Base-by-base conservation (phyloP, 371 early-diverging fungal species). In the Actinomortierella ambigua region DNA sequence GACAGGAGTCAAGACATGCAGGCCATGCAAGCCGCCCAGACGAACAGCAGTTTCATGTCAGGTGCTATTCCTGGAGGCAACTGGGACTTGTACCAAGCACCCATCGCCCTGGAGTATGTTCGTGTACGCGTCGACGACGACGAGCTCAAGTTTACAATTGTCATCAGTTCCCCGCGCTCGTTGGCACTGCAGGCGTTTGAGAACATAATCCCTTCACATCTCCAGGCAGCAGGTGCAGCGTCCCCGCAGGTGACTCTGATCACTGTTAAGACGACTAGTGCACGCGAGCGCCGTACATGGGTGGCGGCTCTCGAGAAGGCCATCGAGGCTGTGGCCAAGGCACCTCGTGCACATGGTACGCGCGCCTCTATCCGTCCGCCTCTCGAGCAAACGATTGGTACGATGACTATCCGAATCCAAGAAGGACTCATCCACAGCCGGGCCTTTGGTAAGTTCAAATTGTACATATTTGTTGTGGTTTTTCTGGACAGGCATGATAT, bases 341-440 rank as follows among this genome's bases (percentile, higher is more conserved):
- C 65, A 1, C 71, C 71, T 2, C 46, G 71, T 18, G 51, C 44
- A 11, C 57, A 61, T 34, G 65, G 65, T 13, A 70, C 61, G 71
- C 58, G 65, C 17, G 61, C 71, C 4, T 70, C 71, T 14, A 58
- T 65, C 39, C 71, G 71, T n/a, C 71, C 71, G 5, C 56, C 71
- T 6, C 34, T 70, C 17, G 42, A 44, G 18, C 58, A 70, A 27
- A 70, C 71, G 0, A 51, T 70, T 9, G 71, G 71, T 2, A 70
- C 71, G 2, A 61, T 65, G 61, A 65, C 65, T 1, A 65, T 70
- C 26, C 52, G 71, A 3, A 46, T 61, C 2, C 55, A 65, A 18
- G 71, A 70, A 22, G 71, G 55, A 1, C 24, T 48, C 13, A 65
- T 70, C 11, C 48, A 65, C 1, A 65, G 65, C 23, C 57, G 52